Percentiles rank a stretch among this genome's conserved stretches.
Evolutionary conservation across 2,329 filamentous ascomycete genomes (phyloP).

Genomic region (Fusarium acutatum): DNA sequence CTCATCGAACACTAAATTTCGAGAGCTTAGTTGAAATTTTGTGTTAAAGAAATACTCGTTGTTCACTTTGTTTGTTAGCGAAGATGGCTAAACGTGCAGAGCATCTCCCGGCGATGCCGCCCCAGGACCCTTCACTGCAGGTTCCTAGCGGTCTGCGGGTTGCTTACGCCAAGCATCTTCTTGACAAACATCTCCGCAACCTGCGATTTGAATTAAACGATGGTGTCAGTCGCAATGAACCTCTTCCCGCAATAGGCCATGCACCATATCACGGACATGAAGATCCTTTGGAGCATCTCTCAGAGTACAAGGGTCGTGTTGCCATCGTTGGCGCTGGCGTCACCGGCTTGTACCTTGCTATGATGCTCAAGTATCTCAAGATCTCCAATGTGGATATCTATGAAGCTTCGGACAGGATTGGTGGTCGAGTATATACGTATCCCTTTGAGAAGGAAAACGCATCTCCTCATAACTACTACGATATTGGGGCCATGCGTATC

Average conservation of each 20-base stretch:
- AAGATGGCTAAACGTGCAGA: constrained; percentile 11
- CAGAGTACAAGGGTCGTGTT: constrained; percentile 6
- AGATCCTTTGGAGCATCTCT: background rate
- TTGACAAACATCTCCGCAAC: background rate
- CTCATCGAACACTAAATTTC: no score
- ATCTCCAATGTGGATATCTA: constrained; percentile 22
- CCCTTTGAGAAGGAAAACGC: background rate
- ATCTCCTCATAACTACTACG: constrained; percentile 24
- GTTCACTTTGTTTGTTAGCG: accelerated
- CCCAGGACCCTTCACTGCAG: background rate
- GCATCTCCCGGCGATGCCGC: background rate
- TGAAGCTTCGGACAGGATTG: constrained; percentile 15
- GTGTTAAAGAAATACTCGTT: accelerated
- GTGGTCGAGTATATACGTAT: constrained; percentile 7
- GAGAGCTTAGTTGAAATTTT: no score
- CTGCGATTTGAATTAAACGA: background rate
- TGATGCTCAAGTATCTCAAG: constrained; percentile 23
- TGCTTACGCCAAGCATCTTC: background rate
- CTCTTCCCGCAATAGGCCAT: background rate
- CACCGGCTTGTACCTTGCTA: constrained; percentile 19
- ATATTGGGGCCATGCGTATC: constrained; percentile 27
- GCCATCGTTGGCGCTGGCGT: constrained; percentile 23
- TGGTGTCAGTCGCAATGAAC: background rate
- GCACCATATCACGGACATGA: background rate
- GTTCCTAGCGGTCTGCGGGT: background rate